Conservation (phyloP, 441 rosid species). For the Flueggea neowawraea region DNA sequence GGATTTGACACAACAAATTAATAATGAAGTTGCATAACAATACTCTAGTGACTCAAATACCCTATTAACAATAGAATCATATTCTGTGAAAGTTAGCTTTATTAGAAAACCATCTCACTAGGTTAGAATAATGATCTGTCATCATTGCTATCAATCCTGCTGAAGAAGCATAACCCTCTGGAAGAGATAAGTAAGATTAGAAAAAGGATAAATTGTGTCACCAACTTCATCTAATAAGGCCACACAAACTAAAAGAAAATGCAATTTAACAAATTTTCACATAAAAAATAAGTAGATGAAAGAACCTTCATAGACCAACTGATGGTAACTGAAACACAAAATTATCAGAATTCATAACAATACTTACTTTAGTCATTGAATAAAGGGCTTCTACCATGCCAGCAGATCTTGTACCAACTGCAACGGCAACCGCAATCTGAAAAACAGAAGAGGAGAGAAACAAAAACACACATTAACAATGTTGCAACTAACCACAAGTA, state of each 20-base stretch:
- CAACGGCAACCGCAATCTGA: conserved; percentile 72
- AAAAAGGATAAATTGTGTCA: conserved; percentile 8
- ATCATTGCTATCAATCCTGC: conserved; percentile 98
- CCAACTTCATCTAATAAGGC: conserved; percentile 4
- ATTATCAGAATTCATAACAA: too few species aligned
- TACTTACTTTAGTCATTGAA: conserved; percentile 71
- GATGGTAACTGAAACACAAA: too few species aligned
- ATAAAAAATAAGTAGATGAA: too few species aligned
- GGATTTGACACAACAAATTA: too few species aligned
- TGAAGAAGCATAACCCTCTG: conserved; percentile 90
- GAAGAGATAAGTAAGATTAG: conserved; percentile 97
- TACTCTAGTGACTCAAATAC: too few species aligned
- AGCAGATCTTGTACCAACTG: conserved; percentile 60
- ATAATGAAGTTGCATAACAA: too few species aligned
- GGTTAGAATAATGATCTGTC: conserved; percentile 94
- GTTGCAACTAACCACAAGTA: background rate
- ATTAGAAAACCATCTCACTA: conserved; percentile 36
- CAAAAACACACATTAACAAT: conserved; percentile 3
- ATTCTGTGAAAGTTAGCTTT: background rate
- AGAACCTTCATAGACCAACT: too few species aligned
- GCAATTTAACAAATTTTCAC: too few species aligned
- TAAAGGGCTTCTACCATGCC: conserved; percentile 96
- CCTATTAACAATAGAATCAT: too few species aligned
- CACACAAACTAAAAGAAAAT: too few species aligned
- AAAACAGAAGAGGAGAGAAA: conserved; percentile 13